phyloP scores from a whole-genome alignment of 345 rosid genomes.

The Citrus trifoliata region DNA sequence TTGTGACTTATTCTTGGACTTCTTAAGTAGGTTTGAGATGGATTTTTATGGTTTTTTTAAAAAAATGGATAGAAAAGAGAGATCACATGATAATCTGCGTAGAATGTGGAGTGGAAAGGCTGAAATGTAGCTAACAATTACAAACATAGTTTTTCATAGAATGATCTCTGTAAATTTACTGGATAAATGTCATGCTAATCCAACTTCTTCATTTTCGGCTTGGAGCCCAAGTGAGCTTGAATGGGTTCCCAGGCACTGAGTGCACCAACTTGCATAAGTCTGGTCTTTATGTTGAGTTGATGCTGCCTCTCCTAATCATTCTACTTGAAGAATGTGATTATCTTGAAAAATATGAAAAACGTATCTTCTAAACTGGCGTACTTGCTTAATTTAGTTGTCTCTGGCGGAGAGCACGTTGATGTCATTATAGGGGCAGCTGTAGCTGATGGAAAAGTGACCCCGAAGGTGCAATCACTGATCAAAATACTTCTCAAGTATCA shows the following conservation, averaged over 20 bases:
- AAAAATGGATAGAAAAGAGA: too few species aligned
- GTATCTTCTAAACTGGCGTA: conserved; percentile 8
- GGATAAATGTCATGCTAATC: neutral
- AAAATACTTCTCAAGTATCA: conserved; percentile 86
- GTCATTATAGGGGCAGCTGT: conserved; percentile 94
- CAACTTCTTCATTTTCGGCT: neutral
- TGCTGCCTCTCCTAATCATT: neutral
- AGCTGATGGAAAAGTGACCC: conserved; percentile 99
- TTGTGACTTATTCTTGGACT: neutral
- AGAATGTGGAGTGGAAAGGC: neutral
- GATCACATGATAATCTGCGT: neutral
- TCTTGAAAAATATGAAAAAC: neutral
- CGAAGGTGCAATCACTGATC: conserved; percentile 88
- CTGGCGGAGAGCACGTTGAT: conserved; percentile 98
- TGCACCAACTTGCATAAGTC: neutral
- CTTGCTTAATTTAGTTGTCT: conserved; percentile 58
- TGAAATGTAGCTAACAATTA: neutral
- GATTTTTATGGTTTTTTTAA: neutral
- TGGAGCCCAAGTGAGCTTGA: conserved; percentile 10
- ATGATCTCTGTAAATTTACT: neutral
- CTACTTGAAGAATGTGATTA: neutral
- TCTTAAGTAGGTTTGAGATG: neutral
- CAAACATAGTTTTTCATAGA: neutral
- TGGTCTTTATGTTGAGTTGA: neutral
- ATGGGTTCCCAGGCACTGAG: neutral